phyloP scores from a whole-genome alignment of 2,329 filamentous ascomycete genomes.

The Pseudonectria buxi region DNA sequence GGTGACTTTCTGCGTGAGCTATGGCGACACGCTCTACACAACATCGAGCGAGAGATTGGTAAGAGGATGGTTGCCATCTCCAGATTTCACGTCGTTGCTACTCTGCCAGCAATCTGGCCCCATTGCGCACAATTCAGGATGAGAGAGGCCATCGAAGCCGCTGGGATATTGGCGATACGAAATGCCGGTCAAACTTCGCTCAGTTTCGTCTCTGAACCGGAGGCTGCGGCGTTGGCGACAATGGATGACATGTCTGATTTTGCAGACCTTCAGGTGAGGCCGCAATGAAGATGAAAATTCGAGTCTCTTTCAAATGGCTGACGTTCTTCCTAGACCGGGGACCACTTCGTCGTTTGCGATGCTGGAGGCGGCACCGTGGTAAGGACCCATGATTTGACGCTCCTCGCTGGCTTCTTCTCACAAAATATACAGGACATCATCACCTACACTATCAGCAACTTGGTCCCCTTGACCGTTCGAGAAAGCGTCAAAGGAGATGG shows the following conservation, averaged over 20 bases:
- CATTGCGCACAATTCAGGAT: conserved; percentile 31
- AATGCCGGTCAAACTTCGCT: conserved; percentile 24
- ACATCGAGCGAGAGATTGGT: conserved; percentile 21
- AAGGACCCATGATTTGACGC: conserved; percentile 3
- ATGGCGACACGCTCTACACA: conserved; percentile 24
- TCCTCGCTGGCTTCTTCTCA: background rate
- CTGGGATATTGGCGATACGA: conserved; percentile 29
- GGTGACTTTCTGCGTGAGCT: conserved; percentile 27
- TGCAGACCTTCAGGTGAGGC: conserved; percentile 15
- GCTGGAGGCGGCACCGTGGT: conserved; percentile 33
- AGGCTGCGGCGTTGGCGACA: conserved; percentile 37
- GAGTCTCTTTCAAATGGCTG: background rate
- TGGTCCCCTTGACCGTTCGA: conserved; percentile 23
- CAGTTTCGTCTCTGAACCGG: conserved; percentile 36
- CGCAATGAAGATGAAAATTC: background rate
- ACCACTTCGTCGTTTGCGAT: conserved; percentile 29
- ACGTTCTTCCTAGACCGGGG: conserved; percentile 9
- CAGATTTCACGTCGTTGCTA: conserved; percentile 33
- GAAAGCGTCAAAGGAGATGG: conserved; percentile 35
- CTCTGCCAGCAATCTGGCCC: conserved; percentile 41
- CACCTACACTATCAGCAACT: conserved; percentile 27
- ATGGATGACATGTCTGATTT: conserved; percentile 23
- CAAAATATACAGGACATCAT: conserved; percentile 32
- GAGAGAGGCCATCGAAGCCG: conserved; percentile 25
- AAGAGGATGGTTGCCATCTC: conserved; percentile 13